Base-by-base conservation (phyloP, 73 alveolate species). In the Symbiodinium pilosum region DNA sequence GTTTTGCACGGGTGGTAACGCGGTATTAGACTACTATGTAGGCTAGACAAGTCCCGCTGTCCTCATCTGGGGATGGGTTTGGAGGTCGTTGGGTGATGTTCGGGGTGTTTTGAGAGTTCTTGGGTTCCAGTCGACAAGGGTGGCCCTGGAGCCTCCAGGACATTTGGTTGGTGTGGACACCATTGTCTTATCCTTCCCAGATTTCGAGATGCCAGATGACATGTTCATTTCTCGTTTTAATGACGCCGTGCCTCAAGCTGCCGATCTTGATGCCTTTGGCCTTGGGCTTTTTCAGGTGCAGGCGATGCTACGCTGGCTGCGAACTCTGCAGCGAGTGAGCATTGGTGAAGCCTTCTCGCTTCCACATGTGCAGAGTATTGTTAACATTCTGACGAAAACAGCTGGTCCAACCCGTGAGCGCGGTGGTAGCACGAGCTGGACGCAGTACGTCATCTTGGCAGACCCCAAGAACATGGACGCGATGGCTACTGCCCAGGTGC, bases 381-480 rank as follows among this genome's bases (percentile, higher is more conserved):
- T n/a, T n/a, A n/a, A n/a, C n/a, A n/a, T n/a, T n/a, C n/a, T n/a
- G n/a, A n/a, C n/a, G n/a, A n/a, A n/a, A n/a, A n/a, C n/a, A n/a
- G n/a, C n/a, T n/a, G n/a, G n/a, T n/a, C n/a, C n/a, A n/a, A n/a
- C n/a, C n/a, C n/a, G n/a, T n/a, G n/a, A n/a, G n/a, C n/a, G n/a
- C n/a, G n/a, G n/a, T n/a, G n/a, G n/a, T n/a, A n/a, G n/a, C 85
- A 28, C 12, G 85, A 71, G 43, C 12, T n/a, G n/a, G n/a, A n/a
- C n/a, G n/a, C 59, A 81, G 59, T 83, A 83, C 64, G 5, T 83
- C 28, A 83, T 83, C 69, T 28, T 83, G 69, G 91, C 91, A 41
- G 91, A 83, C 64, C 91, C 91, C 39, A 39, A 26, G 21, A 83
- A 83, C 91, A 18, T 83, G 54, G 91, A 83, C 7, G 91, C 91